A percentile compares a stretch with the other conserved stretches of the same genome.
Conservation (phyloP, 108 stramenopile species). For the Hondaea fermentalgiana region DNA sequence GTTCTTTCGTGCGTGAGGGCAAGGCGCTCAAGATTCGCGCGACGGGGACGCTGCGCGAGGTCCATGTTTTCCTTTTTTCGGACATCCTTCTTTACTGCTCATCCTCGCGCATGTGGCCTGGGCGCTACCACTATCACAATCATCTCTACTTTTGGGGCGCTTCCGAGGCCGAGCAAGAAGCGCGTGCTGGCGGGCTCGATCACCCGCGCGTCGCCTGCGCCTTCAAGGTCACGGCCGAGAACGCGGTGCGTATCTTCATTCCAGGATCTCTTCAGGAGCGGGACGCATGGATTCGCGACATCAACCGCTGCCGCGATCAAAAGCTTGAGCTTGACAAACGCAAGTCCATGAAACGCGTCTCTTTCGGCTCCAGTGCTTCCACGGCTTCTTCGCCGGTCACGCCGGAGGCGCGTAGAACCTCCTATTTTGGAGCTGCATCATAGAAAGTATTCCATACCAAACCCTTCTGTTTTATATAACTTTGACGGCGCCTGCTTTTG, state of each 20-base stretch:
- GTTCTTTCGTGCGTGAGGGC: not conserved
- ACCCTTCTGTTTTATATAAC: too few species aligned
- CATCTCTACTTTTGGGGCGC: not conserved
- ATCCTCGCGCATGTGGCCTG: not conserved
- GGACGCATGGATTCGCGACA: not conserved
- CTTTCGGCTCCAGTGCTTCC: not conserved
- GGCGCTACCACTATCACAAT: slow-evolving; percentile 1
- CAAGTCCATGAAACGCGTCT: not conserved
- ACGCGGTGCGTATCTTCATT: not conserved
- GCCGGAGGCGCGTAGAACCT: too few species aligned
- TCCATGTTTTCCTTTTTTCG: not conserved
- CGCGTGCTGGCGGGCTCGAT: not conserved
- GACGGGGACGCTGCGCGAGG: not conserved
- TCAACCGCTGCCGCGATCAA: not conserved
- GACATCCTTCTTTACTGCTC: not conserved
- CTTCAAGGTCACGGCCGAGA: not conserved
- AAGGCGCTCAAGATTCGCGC: not conserved
- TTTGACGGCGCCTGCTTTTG: too few species aligned
- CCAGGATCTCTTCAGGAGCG: not conserved
- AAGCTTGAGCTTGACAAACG: not conserved
- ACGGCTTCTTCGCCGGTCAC: too few species aligned
- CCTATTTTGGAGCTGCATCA: too few species aligned
- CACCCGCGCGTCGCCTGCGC: not conserved
- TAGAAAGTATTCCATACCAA: too few species aligned
- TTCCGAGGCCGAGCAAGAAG: not conserved